Evolutionary conservation across 1,139 yeast genomes (phyloP).

Genomic region (Diutina sp.): DNA sequence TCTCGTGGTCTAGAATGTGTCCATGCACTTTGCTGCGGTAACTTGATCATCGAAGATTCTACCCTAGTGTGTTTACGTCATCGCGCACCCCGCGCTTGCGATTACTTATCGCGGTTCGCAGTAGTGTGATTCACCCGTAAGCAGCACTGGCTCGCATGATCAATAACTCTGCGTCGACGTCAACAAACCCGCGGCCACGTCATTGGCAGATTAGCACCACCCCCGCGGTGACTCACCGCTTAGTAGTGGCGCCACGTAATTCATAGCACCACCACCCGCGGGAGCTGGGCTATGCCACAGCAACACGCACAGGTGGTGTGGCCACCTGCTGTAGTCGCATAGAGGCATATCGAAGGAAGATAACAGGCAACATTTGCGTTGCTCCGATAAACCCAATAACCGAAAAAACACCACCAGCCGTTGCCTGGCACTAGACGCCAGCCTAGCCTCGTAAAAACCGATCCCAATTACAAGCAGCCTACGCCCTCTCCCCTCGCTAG

Average conservation of each 20-base stretch:
- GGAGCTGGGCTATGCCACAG: neutral
- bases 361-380: neutral
- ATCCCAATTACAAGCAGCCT: too few species aligned
- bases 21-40: neutral
- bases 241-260: neutral
- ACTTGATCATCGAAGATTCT: neutral
- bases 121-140: neutral
- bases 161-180: neutral
- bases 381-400: too few species aligned
- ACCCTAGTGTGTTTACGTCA: neutral
- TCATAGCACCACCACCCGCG: too few species aligned
- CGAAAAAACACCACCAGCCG: too few species aligned
- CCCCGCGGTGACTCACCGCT: neutral
- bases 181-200: neutral
- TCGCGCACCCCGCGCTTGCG: neutral
- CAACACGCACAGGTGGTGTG: neutral
- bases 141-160: neutral
- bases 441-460: too few species aligned
- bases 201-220: neutral
- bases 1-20: too few species aligned
- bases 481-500: too few species aligned
- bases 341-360: neutral
- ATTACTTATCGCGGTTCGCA: neutral
- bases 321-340: neutral
- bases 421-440: too few species aligned